A percentile compares a stretch with the other conserved stretches of the same genome.
Evolutionary conservation across 139 green algal genomes (phyloP).

Genomic region (Coelastrella sp.): DNA sequence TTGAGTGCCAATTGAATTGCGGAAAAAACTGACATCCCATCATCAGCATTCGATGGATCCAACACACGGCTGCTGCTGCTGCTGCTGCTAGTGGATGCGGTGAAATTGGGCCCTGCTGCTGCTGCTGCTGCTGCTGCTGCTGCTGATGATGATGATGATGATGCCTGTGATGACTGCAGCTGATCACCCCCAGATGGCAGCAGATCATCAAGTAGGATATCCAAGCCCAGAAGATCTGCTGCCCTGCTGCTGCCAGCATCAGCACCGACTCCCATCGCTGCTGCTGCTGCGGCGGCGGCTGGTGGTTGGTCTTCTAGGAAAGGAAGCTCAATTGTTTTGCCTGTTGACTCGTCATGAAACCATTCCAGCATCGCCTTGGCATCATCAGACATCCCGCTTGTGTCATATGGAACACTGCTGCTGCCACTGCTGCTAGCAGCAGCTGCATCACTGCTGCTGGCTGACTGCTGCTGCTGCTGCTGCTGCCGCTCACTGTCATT

Average conservation of each 20-base stretch:
- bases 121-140: background rate
- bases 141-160: background rate
- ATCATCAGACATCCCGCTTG: background rate
- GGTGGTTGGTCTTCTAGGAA: background rate
- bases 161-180: background rate
- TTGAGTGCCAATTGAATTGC: conserved; percentile 24
- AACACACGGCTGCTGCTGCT: conserved; percentile 22
- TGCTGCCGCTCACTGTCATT: conserved; percentile 1
- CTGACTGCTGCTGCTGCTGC: background rate
- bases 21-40: background rate
- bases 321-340: background rate
- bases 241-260: conserved; percentile 6
- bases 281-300: conserved; percentile 4
- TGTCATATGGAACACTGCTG: background rate
- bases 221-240: background rate
- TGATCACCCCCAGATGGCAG: background rate
- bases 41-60: background rate
- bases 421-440: conserved; percentile 16
- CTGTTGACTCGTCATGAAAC: conserved; percentile 14
- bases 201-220: background rate
- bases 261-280: conserved; percentile 2
- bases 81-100: background rate
- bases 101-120: background rate
- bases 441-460: background rate
- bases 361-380: conserved; percentile 14